Percentiles rank a stretch among this genome's conserved stretches.
Conservation (phyloP, 768 basidiomycete species). For the Sporobolomyces phaffii region DNA sequence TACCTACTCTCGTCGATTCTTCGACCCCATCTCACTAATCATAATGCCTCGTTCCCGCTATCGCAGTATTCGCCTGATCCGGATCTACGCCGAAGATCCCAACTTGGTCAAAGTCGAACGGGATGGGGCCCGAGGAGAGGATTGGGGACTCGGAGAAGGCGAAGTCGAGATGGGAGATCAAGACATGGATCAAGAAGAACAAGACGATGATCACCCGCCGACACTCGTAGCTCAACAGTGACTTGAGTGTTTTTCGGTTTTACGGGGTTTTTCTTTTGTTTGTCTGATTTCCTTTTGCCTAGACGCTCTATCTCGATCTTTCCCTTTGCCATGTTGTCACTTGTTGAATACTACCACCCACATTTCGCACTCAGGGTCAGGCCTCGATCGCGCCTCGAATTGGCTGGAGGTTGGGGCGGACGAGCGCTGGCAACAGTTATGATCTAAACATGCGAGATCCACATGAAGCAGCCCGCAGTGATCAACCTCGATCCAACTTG, state of each 20-base stretch:
- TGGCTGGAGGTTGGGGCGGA: no score
- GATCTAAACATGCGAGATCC: no score
- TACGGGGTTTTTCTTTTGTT: not conserved
- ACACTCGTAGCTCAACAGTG: not conserved
- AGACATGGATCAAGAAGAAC: not conserved
- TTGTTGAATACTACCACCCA: no score
- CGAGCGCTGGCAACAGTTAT: not conserved
- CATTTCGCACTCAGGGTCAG: no score
- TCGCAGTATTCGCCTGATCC: constrained; percentile 29
- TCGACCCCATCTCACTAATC: no score
- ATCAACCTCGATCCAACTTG: no score
- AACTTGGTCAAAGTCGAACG: constrained; percentile 21
- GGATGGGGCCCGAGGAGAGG: constrained; percentile 26
- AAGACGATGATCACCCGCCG: not conserved
- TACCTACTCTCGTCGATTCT: not conserved
- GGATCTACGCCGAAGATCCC: constrained; percentile 22
- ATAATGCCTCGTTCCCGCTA: no score
- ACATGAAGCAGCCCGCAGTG: no score
- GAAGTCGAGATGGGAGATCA: constrained; percentile 32
- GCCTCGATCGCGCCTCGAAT: no score
- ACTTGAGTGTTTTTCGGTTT: not conserved
- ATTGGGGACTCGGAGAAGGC: constrained; percentile 29
- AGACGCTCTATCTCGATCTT: no score
- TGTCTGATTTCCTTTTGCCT: not conserved
- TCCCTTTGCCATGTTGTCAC: no score